These are phyloP conservation scores for Gossypium ekmanianum DNA, from an alignment of 345 rosid genomes.

Conservation along the genomic window DNA sequence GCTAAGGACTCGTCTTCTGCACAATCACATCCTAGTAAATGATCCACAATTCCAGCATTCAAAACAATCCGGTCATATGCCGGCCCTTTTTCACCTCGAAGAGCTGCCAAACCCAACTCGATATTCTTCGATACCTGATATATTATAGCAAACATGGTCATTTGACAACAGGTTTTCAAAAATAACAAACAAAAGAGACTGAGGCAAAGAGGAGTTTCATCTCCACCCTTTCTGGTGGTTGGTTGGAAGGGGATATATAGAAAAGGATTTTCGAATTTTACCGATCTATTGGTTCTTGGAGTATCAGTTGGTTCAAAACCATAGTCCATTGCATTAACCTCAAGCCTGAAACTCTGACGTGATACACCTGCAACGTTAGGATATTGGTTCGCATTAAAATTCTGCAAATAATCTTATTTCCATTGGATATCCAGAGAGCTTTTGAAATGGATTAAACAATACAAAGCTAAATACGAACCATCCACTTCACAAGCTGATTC, in stretches of 20 bases:
- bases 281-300: constrained; percentile 94
- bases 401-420: background rate
- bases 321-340: constrained; percentile 77
- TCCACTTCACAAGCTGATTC: constrained; percentile 70
- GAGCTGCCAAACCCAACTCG: constrained; percentile 82
- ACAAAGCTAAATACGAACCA: constrained; percentile 39
- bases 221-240: background rate
- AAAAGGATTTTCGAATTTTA: constrained; percentile 27
- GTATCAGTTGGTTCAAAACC: constrained; percentile 86
- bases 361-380: constrained; percentile 57
- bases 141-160: background rate
- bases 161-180: background rate
- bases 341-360: constrained; percentile 69
- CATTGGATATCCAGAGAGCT: background rate
- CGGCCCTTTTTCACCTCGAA: constrained; percentile 71
- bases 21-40: constrained; percentile 78
- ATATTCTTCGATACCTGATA: constrained; percentile 72
- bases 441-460: background rate
- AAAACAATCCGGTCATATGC: constrained; percentile 84
- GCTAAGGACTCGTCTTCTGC: constrained; percentile 65
- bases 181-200: background rate
- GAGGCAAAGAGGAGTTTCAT: background rate
- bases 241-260: background rate
- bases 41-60: constrained; percentile 91
- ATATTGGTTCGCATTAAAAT: background rate